Evolutionary conservation across 2,329 filamentous ascomycete genomes (phyloP).

Genomic region (Penicillium sp.): DNA sequence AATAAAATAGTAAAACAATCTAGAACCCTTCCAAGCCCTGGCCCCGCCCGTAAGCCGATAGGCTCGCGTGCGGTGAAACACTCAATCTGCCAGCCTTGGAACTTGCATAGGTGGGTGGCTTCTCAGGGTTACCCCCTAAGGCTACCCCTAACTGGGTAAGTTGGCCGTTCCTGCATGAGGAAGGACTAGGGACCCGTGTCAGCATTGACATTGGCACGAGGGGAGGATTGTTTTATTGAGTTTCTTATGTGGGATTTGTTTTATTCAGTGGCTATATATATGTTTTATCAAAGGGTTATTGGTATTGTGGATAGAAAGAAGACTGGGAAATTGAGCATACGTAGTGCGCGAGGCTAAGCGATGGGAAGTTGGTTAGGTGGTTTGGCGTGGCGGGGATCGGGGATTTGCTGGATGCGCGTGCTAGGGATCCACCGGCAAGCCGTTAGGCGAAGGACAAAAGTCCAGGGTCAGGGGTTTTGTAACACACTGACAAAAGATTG

Average conservation of each 20-base stretch:
- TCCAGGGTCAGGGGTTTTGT: background rate
- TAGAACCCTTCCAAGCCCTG: conserved; percentile 10
- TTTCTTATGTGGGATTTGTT: background rate
- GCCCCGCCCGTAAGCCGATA: background rate
- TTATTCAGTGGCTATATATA: too few species aligned
- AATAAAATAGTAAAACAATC: background rate
- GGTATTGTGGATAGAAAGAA: background rate
- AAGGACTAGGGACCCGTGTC: background rate
- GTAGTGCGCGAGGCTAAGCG: background rate
- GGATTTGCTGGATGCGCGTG: background rate
- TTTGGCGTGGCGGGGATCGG: too few species aligned
- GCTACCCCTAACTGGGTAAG: background rate
- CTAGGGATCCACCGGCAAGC: background rate
- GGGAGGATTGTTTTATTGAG: background rate
- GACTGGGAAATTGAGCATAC: background rate
- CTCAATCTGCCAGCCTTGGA: background rate
- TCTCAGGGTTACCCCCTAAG: background rate
- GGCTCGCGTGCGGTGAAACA: conserved; percentile 7
- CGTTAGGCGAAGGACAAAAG: background rate
- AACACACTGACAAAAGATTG: background rate
- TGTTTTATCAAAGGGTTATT: background rate
- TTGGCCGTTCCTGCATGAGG: conserved; percentile 14
- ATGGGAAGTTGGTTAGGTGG: background rate
- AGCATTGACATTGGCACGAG: background rate
- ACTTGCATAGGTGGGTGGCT: background rate